phyloP scores from a whole-genome alignment of 192 early-diverging fungal species.

The Backusella tuberculispora region DNA sequence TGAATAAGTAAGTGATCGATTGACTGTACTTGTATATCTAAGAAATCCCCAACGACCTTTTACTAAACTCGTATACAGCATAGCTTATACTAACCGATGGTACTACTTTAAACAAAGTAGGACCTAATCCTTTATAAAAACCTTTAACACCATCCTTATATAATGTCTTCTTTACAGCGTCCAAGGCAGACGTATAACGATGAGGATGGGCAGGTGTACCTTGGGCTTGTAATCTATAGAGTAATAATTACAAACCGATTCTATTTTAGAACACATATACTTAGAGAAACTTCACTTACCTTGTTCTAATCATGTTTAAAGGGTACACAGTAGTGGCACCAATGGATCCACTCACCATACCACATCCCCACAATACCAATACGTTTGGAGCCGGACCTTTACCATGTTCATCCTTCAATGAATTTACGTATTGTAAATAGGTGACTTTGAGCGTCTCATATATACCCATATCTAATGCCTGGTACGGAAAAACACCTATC shows the following conservation, averaged over 20 bases:
- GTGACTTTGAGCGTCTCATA: conserved; percentile 74
- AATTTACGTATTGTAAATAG: conserved; percentile 52
- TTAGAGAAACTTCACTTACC: conserved; percentile 45
- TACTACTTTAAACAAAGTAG: conserved; percentile 76
- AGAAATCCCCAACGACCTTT: conserved; percentile 49
- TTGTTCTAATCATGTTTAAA: conserved; percentile 69
- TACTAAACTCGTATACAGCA: conserved; percentile 68
- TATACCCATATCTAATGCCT: conserved; percentile 70
- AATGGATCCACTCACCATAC: conserved; percentile 67
- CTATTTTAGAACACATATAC: background rate
- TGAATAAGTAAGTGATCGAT: background rate
- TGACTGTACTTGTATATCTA: conserved; percentile 23
- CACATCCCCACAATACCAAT: conserved; percentile 61
- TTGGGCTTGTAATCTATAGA: conserved; percentile 76
- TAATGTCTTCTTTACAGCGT: conserved; percentile 67
- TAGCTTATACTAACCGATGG: conserved; percentile 78
- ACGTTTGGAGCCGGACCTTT: conserved; percentile 47
- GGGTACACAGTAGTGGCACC: conserved; percentile 77
- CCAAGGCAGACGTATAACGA: conserved; percentile 63
- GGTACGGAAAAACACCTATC: conserved; percentile 79
- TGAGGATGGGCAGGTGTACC: conserved; percentile 76
- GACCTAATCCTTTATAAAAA: conserved; percentile 78
- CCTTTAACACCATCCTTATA: conserved; percentile 63
- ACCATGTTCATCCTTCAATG: conserved; percentile 34
- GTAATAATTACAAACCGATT: background rate